Conservation (phyloP, 2,329 filamentous ascomycete genomes). For the Talaromyces sp. region DNA sequence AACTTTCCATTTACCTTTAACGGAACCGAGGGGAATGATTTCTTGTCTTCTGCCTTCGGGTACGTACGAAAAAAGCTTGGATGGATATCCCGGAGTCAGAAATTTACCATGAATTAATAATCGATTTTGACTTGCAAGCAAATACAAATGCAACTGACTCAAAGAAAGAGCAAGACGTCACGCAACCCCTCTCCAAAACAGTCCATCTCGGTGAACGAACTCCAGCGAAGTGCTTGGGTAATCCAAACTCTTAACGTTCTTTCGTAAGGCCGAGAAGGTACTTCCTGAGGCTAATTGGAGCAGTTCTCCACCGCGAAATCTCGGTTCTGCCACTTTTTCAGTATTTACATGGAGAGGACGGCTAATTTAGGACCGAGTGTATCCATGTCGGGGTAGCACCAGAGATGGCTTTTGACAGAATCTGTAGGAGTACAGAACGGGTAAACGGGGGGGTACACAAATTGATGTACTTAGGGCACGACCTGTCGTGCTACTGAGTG, state of each 20-base stretch:
- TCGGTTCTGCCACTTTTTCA: neutral
- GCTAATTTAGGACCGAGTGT: constrained; percentile 2
- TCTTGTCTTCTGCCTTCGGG: neutral
- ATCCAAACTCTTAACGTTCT: neutral
- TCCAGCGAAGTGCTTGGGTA: neutral
- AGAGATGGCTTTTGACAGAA: neutral
- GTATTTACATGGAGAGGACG: neutral
- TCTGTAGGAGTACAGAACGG: neutral
- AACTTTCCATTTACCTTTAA: neutral
- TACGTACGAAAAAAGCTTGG: neutral
- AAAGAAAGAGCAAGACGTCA: neutral
- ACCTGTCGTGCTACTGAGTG: neutral
- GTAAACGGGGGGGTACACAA: neutral
- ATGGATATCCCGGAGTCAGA: neutral
- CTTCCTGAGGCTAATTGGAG: constrained; percentile 2
- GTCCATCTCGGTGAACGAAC: constrained; percentile 1
- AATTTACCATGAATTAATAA: constrained; percentile 7
- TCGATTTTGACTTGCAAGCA: neutral
- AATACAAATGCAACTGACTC: neutral
- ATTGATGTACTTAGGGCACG: neutral
- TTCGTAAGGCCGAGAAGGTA: neutral
- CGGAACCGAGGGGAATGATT: neutral
- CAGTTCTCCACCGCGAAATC: constrained; percentile 1
- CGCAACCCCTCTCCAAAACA: neutral
- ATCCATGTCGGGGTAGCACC: neutral